phyloP scores from a whole-genome alignment of 73 alveolate species.

The Tetrahymena thermophila region DNA sequence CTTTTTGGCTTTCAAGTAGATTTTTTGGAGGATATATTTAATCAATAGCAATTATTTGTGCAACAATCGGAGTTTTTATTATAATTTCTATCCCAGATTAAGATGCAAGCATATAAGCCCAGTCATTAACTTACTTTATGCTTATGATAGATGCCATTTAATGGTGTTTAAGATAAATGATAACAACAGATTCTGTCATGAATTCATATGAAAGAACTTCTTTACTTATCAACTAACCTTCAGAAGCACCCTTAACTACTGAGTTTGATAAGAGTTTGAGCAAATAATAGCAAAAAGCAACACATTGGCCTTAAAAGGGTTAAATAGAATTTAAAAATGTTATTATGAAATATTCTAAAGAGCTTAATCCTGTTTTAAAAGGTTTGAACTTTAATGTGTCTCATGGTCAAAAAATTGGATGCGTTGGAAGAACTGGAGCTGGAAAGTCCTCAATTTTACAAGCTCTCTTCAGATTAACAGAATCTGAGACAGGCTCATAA shows the following conservation, averaged over 20 bases:
- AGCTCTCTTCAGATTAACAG: constrained; percentile 18
- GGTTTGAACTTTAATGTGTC: constrained; percentile 7
- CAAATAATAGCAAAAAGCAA: neutral
- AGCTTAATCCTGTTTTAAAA: constrained; percentile 44
- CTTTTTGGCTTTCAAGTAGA: neutral
- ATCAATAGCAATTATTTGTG: neutral
- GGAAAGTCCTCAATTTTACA: constrained; percentile 50
- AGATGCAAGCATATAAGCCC: neutral
- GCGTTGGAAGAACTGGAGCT: constrained; percentile 55
- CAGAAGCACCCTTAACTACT: neutral
- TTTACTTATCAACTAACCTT: neutral
- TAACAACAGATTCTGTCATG: neutral
- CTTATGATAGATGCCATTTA: neutral
- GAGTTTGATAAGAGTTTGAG: neutral
- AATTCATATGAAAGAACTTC: neutral
- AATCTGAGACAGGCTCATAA: constrained; percentile 45
- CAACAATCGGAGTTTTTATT: neutral
- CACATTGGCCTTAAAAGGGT: constrained; percentile 44
- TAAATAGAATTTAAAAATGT: constrained; percentile 65
- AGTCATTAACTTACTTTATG: neutral
- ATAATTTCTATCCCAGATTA: neutral
- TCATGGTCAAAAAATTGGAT: constrained; percentile 22
- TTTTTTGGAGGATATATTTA: neutral
- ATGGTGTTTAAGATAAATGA: neutral
- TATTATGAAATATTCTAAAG: constrained; percentile 69